Evolutionary conservation across 345 rosid species (phyloP).

Genomic region (Lumnitzera racemosa): DNA sequence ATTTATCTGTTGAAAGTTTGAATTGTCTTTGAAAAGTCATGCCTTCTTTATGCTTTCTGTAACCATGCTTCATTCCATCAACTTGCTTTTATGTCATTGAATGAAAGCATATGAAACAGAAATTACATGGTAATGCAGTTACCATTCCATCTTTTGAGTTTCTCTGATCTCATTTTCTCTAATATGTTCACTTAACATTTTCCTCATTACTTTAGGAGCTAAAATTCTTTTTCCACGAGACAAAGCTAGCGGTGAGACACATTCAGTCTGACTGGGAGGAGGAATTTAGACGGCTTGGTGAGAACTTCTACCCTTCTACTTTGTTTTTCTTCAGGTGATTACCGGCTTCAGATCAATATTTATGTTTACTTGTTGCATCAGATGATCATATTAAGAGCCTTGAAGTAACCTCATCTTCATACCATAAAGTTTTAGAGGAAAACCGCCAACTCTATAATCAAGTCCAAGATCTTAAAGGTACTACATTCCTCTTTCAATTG

Average conservation of each 20-base stretch:
- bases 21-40: too few species aligned
- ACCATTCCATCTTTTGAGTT: too few species aligned
- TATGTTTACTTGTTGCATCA: slow-evolving; percentile 13
- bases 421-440: slow-evolving; percentile 83
- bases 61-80: too few species aligned
- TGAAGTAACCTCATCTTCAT: slow-evolving; percentile 70
- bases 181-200: background rate
- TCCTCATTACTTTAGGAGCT: slow-evolving; percentile 39
- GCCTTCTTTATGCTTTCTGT: too few species aligned
- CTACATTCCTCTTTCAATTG: background rate
- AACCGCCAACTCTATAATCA: slow-evolving; percentile 91
- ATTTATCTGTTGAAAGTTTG: too few species aligned
- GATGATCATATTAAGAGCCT: slow-evolving; percentile 61
- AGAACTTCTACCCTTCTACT: slow-evolving; percentile 11
- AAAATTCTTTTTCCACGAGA: slow-evolving; percentile 33
- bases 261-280: slow-evolving; percentile 63
- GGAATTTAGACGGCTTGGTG: slow-evolving; percentile 59
- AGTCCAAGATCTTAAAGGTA: slow-evolving; percentile 98
- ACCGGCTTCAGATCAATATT: too few species aligned
- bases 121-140: too few species aligned
- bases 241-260: slow-evolving; percentile 49
- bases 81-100: too few species aligned
- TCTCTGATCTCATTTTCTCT: too few species aligned
- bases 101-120: too few species aligned
- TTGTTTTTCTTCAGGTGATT: too few species aligned